These are phyloP conservation scores for Fraxinus ornus DNA, from an alignment of 305 asterid genomes.

Conservation along the genomic window DNA sequence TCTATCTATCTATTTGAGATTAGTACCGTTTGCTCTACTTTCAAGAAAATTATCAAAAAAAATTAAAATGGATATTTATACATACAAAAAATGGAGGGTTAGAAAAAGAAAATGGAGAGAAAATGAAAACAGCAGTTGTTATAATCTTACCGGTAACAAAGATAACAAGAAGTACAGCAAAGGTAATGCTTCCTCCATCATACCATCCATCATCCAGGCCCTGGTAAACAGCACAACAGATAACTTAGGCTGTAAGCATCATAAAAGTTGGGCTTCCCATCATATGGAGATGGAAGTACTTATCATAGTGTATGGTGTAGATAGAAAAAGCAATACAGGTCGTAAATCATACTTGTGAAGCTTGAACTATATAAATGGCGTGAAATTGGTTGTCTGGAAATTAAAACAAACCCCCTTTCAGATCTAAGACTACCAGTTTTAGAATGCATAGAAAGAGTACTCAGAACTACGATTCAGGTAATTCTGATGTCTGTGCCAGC, in stretches of 20 bases:
- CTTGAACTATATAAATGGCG: neutral
- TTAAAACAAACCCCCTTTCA: neutral
- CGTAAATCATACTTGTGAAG: conserved; percentile 11
- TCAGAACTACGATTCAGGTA: neutral
- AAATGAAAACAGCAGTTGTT: neutral
- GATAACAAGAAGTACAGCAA: conserved; percentile 93
- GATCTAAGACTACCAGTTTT: neutral
- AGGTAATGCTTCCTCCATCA: conserved; percentile 96
- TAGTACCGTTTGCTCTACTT: neutral
- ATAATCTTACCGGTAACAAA: conserved; percentile 66
- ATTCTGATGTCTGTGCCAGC: neutral
- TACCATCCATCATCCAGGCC: conserved; percentile 89
- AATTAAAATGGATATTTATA: neutral
- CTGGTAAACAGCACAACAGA: conserved; percentile 33
- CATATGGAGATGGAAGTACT: neutral
- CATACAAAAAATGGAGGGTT: neutral
- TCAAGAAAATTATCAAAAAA: neutral
- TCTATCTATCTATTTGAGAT: neutral
- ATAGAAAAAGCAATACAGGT: neutral
- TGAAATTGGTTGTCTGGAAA: neutral
- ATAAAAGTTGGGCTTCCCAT: neutral
- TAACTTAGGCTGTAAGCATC: conserved; percentile 5
- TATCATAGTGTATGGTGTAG: conserved; percentile 8
- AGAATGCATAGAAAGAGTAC: conserved; percentile 10
- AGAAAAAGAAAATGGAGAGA: neutral